Evolutionary conservation across 108 stramenopile species (phyloP), one percentile per base, ranked within the genome.

Genomic region (Nannochloropsis oceanica): DNA sequence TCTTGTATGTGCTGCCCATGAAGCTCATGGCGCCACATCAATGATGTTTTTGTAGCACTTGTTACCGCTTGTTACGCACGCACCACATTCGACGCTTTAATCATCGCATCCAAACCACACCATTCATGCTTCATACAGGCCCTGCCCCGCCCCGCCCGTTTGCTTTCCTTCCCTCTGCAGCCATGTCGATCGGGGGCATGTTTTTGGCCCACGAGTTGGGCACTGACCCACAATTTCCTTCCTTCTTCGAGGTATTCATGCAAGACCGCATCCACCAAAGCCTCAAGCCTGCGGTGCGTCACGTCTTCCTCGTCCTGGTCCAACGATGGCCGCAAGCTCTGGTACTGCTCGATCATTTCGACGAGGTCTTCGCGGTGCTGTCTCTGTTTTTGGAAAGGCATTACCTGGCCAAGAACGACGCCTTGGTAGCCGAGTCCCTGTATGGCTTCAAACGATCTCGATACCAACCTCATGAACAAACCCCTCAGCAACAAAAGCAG

Each of bases 171-270:
- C 34, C 34, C 59, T n/a, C 18, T n/a, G 59, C 22, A 73, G n/a
- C 18, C n/a, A 73, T 73, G 59, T 73, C 59, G 59, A 73, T 73
- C 9, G 59, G 59, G 1, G 59, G 59, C 59, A 84, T 87, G 87
- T 83, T 87, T 34, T 83, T 84, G 10, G 83, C 87, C 25, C 84
- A 83, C 18, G 87, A 83, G 20, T 25, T 87, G 84, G 87, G 84
- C 43, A 27, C 50, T 18, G 87, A 84, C 13, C 84, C 87, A 24
- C 83, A 83, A 24, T 80, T 84, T 9, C 87, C 87, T 22, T 87
- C 87, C 8, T 87, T 87, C 80, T 87, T 87, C 44, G 87, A 87
- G 84, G 80, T 87, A 79, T 87, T 87, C 80, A 87, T 87, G 87
- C 80, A 83, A 25, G 83, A 81, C 22, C 87, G 84, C 44, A 82